Conservation (phyloP, 2,329 filamentous ascomycete species). For the Aspergillus sp. region DNA sequence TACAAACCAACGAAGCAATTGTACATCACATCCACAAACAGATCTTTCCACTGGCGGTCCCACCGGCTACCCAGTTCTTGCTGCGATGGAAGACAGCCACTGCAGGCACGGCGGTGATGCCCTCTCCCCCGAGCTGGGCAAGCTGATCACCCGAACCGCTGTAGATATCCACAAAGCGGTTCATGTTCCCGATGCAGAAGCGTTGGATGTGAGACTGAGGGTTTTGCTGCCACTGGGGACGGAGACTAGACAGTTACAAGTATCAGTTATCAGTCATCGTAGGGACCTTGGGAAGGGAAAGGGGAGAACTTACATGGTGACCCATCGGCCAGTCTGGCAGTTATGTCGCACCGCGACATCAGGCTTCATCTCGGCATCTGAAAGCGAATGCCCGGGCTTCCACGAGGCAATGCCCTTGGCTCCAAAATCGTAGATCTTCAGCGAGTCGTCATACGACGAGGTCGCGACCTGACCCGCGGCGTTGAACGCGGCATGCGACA, state of each 20-base stretch:
- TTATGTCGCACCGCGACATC: conserved; percentile 73
- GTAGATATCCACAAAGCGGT: conserved; percentile 91
- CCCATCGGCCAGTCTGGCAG: conserved; percentile 93
- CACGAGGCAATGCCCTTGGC: conserved; percentile 56
- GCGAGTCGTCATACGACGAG: conserved; percentile 88
- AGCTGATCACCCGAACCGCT: conserved; percentile 78
- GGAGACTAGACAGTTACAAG: conserved; percentile 46
- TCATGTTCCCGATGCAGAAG: conserved; percentile 96
- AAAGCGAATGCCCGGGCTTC: conserved; percentile 57
- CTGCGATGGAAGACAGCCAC: conserved; percentile 88
- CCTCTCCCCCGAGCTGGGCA: conserved; percentile 82
- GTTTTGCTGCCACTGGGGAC: conserved; percentile 85
- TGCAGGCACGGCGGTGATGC: conserved; percentile 90
- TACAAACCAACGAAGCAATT: neutral
- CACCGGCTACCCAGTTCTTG: conserved; percentile 87
- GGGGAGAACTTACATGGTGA: conserved; percentile 65
- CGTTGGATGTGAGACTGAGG: conserved; percentile 79
- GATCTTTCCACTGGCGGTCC: conserved; percentile 86
- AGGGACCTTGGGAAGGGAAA: neutral
- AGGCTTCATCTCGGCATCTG: conserved; percentile 65
- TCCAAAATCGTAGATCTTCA: conserved; percentile 84
- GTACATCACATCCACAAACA: conserved; percentile 76
- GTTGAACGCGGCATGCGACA: conserved; percentile 91
- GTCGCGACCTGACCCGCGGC: conserved; percentile 82
- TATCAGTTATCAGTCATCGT: too few relatives aligned